A percentile compares a stretch with the other conserved stretches of the same genome.
These are phyloP conservation scores for Lepiota venenata DNA, from an alignment of 768 basidiomycete species.

Conservation along the genomic window DNA sequence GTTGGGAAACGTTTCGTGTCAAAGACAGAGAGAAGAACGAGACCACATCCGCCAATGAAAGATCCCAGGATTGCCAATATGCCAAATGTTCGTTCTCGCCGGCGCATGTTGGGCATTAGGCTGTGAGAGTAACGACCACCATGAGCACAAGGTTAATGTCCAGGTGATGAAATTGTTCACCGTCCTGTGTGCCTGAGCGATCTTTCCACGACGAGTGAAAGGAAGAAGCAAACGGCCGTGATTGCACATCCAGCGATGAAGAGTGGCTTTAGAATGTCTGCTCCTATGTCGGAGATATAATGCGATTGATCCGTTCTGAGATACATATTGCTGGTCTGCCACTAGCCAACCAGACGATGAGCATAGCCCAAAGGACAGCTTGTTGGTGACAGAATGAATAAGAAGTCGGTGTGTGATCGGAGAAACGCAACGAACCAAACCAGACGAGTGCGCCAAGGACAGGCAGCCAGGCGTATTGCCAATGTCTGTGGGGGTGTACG, in stretches of 20 bases:
- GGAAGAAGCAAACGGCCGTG: constrained; percentile 59
- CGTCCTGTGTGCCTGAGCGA: constrained; percentile 62
- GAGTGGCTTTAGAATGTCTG: constrained; percentile 68
- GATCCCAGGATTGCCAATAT: constrained; percentile 58
- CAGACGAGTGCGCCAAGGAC: constrained; percentile 57
- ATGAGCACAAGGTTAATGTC: not conserved
- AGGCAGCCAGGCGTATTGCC: constrained; percentile 66
- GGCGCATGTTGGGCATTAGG: constrained; percentile 56
- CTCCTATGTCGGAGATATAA: constrained; percentile 82
- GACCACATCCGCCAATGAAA: constrained; percentile 58
- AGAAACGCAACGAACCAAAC: constrained; percentile 43
- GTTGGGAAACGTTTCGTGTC: constrained; percentile 55
- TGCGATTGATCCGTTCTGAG: constrained; percentile 54
- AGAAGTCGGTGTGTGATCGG: not conserved
- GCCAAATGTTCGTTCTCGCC: constrained; percentile 51
- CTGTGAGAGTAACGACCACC: constrained; percentile 26
- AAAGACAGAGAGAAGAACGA: constrained; percentile 68
- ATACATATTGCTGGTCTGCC: constrained; percentile 57
- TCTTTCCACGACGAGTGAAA: constrained; percentile 58
- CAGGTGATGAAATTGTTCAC: constrained; percentile 25
- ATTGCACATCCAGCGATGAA: constrained; percentile 66
- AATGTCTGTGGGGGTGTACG: constrained; percentile 32
- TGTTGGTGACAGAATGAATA: not conserved
- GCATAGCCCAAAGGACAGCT: constrained; percentile 64
- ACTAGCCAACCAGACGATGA: constrained; percentile 68